Percentiles rank a stretch among this genome's conserved stretches.
These are phyloP conservation scores for Glarea lozoyensis DNA, from an alignment of 495 filamentous ascomycete genomes.

Conservation along the genomic window DNA sequence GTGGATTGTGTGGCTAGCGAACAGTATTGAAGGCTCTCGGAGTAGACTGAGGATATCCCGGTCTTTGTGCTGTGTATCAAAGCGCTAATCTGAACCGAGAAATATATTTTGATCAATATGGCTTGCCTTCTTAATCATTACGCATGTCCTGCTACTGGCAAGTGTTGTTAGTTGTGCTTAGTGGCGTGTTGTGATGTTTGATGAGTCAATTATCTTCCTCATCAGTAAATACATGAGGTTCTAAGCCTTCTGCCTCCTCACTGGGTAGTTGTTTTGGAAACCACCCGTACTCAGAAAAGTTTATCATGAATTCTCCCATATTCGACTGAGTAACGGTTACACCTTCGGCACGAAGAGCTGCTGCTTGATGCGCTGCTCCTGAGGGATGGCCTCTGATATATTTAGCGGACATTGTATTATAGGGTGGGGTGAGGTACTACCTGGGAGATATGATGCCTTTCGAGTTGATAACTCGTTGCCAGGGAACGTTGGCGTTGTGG, in stretches of 20 bases:
- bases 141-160: no score
- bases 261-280: constrained; percentile 52
- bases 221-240: constrained; percentile 6
- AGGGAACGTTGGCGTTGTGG: constrained; percentile 73
- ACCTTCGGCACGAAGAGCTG: constrained; percentile 56
- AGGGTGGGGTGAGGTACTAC: constrained; percentile 33
- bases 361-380: constrained; percentile 60
- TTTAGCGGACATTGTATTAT: neutral
- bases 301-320: constrained; percentile 63
- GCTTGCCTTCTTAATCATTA: no score
- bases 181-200: no score
- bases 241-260: constrained; percentile 15
- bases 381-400: constrained; percentile 50
- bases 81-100: no score
- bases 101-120: no score
- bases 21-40: no score
- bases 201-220: constrained; percentile 12
- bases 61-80: constrained; percentile 16
- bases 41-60: no score
- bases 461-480: constrained; percentile 86
- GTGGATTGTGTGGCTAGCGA: no score
- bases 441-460: constrained; percentile 79
- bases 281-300: constrained; percentile 64
- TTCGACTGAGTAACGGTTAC: constrained; percentile 53
- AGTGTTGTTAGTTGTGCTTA: no score